phyloP scores from a whole-genome alignment of 2,329 filamentous ascomycete species.

The Furcasterigmium sp. region DNA sequence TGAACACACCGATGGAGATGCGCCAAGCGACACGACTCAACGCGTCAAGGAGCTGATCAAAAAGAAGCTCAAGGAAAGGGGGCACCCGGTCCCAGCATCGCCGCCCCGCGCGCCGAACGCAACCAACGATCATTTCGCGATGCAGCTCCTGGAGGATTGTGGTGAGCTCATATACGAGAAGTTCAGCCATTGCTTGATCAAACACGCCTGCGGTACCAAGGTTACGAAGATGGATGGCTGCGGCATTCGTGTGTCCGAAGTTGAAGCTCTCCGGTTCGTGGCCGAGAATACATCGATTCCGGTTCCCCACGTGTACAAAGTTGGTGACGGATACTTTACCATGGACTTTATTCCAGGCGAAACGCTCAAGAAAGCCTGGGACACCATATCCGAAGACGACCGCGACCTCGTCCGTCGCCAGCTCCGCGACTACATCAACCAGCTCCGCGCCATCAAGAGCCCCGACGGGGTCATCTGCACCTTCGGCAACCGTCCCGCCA shows the following conservation, averaged over 20 bases:
- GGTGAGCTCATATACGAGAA: too few relatives aligned
- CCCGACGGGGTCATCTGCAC: conserved; percentile 14
- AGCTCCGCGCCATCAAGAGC: conserved; percentile 17
- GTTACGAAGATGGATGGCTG: too few relatives aligned
- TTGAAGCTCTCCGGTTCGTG: conserved; percentile 32
- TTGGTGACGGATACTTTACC: conserved; percentile 32
- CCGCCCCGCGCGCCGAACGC: too few relatives aligned
- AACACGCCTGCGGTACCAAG: too few relatives aligned
- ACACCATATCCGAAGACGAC: conserved; percentile 9
- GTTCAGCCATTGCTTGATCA: too few relatives aligned
- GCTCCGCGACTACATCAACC: conserved; percentile 13
- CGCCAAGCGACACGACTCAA: too few relatives aligned
- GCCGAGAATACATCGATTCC: conserved; percentile 33
- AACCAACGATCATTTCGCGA: too few relatives aligned
- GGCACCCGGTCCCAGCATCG: too few relatives aligned
- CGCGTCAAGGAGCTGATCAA: too few relatives aligned
- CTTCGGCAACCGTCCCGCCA: conserved; percentile 18
- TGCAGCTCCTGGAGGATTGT: too few relatives aligned
- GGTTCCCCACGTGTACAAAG: conserved; percentile 35
- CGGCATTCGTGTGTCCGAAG: conserved; percentile 21
- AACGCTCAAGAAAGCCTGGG: conserved; percentile 8
- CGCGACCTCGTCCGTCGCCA: conserved; percentile 13
- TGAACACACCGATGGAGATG: too few relatives aligned
- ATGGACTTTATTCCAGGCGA: conserved; percentile 31
- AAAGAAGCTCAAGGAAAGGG: too few relatives aligned